A percentile compares a stretch with the other conserved stretches of the same genome.
Evolutionary conservation across 179 eudicot species (phyloP).

Genomic region (Camellia oleifera): DNA sequence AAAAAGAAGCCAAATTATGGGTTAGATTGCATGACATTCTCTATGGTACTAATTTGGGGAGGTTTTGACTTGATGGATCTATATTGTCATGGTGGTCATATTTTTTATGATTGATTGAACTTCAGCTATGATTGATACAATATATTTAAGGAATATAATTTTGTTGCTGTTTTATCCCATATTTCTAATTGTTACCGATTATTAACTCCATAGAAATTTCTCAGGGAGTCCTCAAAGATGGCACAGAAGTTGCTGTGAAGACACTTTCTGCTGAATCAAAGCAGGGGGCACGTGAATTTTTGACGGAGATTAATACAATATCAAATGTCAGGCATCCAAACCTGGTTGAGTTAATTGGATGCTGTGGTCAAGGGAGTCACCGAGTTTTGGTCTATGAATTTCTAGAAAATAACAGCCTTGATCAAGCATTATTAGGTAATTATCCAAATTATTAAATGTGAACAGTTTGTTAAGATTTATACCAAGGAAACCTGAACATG

Average conservation of each 20-base stretch:
- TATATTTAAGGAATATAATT: background rate
- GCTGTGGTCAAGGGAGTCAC: slow-evolving; percentile 66
- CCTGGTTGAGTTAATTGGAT: slow-evolving; percentile 83
- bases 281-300: slow-evolving; percentile 81
- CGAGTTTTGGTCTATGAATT: slow-evolving; percentile 80
- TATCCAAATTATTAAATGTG: background rate
- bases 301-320: slow-evolving; percentile 74
- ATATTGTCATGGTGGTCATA: background rate
- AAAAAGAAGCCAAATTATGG: background rate
- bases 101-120: background rate
- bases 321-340: slow-evolving; percentile 77
- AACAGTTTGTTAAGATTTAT: background rate
- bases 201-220: slow-evolving; percentile 13
- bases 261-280: slow-evolving; percentile 78
- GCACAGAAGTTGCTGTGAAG: slow-evolving; percentile 73
- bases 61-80: background rate
- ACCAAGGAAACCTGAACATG: background rate
- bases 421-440: slow-evolving; percentile 25
- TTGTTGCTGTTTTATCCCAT: background rate
- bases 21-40: background rate
- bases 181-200: background rate
- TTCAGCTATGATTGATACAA: background rate
- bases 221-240: slow-evolving; percentile 69
- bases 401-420: slow-evolving; percentile 45
- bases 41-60: background rate